These are phyloP conservation scores for Mucor circinelloides DNA, from an alignment of 371 early-diverging fungal genomes.

Conservation along the genomic window DNA sequence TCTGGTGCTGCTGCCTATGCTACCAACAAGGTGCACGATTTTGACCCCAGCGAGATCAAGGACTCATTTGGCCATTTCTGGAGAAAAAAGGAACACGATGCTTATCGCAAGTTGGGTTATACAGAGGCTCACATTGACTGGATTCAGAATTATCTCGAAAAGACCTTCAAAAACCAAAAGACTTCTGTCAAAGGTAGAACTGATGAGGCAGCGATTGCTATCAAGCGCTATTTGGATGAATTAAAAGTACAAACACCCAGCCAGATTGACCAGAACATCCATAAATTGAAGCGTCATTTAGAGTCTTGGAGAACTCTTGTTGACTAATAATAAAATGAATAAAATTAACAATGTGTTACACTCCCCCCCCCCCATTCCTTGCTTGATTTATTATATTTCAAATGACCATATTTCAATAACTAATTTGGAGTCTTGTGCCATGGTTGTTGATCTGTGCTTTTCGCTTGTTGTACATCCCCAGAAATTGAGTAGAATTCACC, in stretches of 20 bases:
- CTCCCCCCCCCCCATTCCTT: slow-evolving; percentile 14
- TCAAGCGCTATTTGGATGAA: slow-evolving; percentile 35
- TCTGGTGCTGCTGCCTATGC: slow-evolving; percentile 14
- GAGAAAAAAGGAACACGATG: slow-evolving; percentile 21
- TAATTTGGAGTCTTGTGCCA: not conserved
- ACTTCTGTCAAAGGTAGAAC: slow-evolving; percentile 24
- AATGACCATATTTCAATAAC: not conserved
- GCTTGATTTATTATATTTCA: slow-evolving; percentile 3
- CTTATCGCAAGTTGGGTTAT: slow-evolving; percentile 25
- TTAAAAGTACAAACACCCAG: slow-evolving; percentile 33
- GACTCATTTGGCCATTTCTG: slow-evolving; percentile 23
- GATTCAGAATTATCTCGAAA: slow-evolving; percentile 26
- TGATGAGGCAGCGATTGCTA: slow-evolving; percentile 26
- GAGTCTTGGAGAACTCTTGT: slow-evolving; percentile 37
- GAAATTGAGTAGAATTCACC: not conserved
- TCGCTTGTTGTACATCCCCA: not conserved
- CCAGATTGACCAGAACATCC: slow-evolving; percentile 40
- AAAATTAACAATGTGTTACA: not conserved
- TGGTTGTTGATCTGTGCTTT: slow-evolving; percentile 13
- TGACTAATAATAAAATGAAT: slow-evolving; percentile 3
- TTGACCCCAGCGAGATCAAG: slow-evolving; percentile 6
- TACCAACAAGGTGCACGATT: slow-evolving; percentile 5
- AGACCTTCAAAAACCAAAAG: slow-evolving; percentile 26
- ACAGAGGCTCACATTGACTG: slow-evolving; percentile 33
- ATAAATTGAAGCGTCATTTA: slow-evolving; percentile 31